A percentile compares a stretch with the other conserved stretches of the same genome.
Evolutionary conservation across 352 stramenopile genomes (phyloP).

Genomic region (Pythium volutum): DNA sequence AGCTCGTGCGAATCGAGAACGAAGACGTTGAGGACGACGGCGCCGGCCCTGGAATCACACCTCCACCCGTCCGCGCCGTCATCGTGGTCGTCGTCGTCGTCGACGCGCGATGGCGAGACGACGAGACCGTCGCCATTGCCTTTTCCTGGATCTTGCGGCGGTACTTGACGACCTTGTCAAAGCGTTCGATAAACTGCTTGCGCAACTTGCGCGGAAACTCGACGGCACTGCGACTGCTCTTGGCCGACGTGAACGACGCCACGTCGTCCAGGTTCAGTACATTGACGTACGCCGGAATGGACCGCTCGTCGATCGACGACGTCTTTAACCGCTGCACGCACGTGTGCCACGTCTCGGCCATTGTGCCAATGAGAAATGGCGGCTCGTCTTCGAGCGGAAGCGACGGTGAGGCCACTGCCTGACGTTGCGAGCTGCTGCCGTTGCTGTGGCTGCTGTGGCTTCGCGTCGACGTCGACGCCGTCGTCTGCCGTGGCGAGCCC

Average conservation of each 20-base stretch:
- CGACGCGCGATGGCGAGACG: slow-evolving; percentile 1
- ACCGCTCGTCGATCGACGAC: slow-evolving; percentile 45
- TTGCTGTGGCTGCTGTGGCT: slow-evolving; percentile 11
- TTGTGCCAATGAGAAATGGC: slow-evolving; percentile 64
- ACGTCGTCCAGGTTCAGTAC: slow-evolving; percentile 68
- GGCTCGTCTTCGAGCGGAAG: slow-evolving; percentile 36
- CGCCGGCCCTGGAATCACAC: no score
- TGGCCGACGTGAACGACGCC: slow-evolving; percentile 46
- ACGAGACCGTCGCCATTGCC: neutral
- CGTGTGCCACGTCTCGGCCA: slow-evolving; percentile 65
- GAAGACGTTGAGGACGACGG: slow-evolving; percentile 2
- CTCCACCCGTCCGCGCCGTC: no score
- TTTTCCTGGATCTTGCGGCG: slow-evolving; percentile 58
- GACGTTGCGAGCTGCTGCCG: slow-evolving; percentile 10
- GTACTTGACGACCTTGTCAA: slow-evolving; percentile 66
- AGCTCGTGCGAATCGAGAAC: slow-evolving; percentile 15
- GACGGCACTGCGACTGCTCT: slow-evolving; percentile 52
- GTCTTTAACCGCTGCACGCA: slow-evolving; percentile 49
- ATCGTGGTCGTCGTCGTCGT: neutral
- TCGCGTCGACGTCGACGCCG: slow-evolving; percentile 20
- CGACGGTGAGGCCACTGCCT: neutral
- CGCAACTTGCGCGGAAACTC: slow-evolving; percentile 71
- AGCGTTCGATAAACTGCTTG: slow-evolving; percentile 67
- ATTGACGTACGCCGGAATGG: slow-evolving; percentile 56
- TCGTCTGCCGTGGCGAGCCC: slow-evolving; percentile 31